A percentile compares a stretch with the other conserved stretches of the same genome.
Evolutionary conservation across 495 filamentous ascomycete genomes (phyloP).

Genomic region (Cudoniella acicularis): DNA sequence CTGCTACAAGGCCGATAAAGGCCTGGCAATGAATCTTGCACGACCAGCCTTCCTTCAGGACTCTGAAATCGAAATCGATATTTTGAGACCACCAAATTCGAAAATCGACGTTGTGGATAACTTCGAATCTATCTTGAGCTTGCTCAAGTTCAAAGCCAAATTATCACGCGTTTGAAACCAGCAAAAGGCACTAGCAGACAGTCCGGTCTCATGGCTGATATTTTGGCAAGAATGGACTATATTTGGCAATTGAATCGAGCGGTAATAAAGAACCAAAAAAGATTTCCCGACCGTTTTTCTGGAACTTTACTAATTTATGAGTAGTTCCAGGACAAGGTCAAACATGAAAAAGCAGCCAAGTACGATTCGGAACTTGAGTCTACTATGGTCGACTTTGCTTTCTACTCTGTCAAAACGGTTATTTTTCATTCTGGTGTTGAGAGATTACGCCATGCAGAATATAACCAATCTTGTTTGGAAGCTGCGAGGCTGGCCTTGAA

Average conservation of each 20-base stretch:
- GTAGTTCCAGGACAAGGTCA: background rate
- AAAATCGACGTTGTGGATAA: background rate
- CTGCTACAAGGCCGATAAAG: conserved; percentile 15
- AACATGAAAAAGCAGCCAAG: background rate
- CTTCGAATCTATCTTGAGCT: conserved; percentile 9
- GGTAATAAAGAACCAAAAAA: no score
- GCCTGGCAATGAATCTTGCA: conserved; percentile 15
- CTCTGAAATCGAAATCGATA: conserved; percentile 3
- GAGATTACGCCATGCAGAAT: background rate
- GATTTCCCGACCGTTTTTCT: no score
- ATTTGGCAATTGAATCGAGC: conserved; percentile 4
- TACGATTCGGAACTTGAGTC: conserved; percentile 7
- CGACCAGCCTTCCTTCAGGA: conserved; percentile 3
- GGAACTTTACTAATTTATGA: background rate
- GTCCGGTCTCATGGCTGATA: background rate
- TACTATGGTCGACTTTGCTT: conserved; percentile 11
- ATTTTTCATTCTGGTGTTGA: conserved; percentile 8
- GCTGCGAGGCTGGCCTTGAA: conserved; percentile 5
- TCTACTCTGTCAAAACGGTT: conserved; percentile 10
- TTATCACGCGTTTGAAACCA: background rate
- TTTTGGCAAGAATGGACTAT: background rate
- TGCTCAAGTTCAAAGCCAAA: conserved; percentile 5
- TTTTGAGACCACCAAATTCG: background rate
- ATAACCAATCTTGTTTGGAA: background rate
- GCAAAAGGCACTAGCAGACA: background rate